These are phyloP conservation scores for Tagetes patula DNA, from an alignment of 129 eudicot genomes.

Conservation along the genomic window DNA sequence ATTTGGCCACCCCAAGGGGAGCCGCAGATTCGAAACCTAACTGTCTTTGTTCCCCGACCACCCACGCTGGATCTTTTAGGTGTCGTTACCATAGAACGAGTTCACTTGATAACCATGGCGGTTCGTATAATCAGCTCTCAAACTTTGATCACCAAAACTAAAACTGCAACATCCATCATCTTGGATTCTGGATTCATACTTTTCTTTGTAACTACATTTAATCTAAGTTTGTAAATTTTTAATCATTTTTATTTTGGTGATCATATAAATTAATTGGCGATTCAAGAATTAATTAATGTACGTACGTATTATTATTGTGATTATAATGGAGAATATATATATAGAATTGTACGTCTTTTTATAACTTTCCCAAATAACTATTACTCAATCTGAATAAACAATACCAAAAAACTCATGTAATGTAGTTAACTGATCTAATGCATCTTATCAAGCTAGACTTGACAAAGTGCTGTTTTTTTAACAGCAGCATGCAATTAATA, in stretches of 20 bases:
- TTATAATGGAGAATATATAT: too few relatives aligned
- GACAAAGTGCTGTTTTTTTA: too few relatives aligned
- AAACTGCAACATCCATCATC: not conserved
- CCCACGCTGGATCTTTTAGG: constrained; percentile 44
- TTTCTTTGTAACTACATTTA: not conserved
- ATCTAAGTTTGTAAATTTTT: constrained; percentile 14
- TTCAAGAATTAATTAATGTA: not conserved
- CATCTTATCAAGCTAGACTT: too few relatives aligned
- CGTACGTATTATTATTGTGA: too few relatives aligned
- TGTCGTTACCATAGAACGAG: constrained; percentile 39
- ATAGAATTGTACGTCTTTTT: too few relatives aligned
- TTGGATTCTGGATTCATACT: not conserved
- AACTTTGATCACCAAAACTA: constrained; percentile 27
- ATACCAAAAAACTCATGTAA: too few relatives aligned
- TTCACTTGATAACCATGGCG: constrained; percentile 26
- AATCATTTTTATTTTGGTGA: not conserved
- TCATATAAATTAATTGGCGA: not conserved
- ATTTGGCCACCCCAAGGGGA: constrained; percentile 23
- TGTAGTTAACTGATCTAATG: too few relatives aligned
- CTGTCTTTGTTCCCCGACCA: constrained; percentile 42
- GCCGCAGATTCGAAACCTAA: constrained; percentile 27
- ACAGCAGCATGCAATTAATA: too few relatives aligned
- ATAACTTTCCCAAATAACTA: too few relatives aligned
- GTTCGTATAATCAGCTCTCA: constrained; percentile 24
- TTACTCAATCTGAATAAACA: too few relatives aligned